A percentile compares a stretch with the other conserved stretches of the same genome.
These are phyloP conservation scores for Cercospora nicotianae DNA, from an alignment of 2,329 filamentous ascomycete genomes.

Conservation along the genomic window DNA sequence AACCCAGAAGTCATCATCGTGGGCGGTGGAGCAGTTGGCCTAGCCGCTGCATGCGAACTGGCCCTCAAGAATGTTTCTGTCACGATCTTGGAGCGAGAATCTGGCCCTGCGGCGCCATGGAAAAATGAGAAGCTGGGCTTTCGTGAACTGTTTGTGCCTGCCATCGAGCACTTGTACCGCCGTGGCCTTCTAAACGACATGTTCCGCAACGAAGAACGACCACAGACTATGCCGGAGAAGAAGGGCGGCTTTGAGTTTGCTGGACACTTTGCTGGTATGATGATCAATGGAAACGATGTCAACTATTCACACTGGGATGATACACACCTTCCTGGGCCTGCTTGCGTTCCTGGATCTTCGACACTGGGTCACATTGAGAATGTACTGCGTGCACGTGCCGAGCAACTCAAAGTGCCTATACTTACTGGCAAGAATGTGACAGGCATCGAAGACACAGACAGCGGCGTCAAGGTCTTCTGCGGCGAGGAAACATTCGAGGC, in stretches of 20 bases:
- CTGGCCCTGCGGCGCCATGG: not conserved
- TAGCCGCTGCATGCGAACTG: constrained; percentile 1
- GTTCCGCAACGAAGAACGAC: not conserved
- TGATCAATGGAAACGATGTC: constrained; percentile 4
- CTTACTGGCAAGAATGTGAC: not conserved
- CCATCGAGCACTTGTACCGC: constrained; percentile 3
- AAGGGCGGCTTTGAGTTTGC: not conserved
- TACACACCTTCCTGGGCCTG: not conserved
- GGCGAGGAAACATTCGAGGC: not conserved
- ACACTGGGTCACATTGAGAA: constrained; percentile 1
- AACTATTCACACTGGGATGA: not conserved
- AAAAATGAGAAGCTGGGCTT: not conserved
- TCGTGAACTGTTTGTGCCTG: not conserved
- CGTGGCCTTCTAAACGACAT: constrained; percentile 5
- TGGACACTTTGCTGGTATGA: not conserved
- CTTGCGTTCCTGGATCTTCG: not conserved
- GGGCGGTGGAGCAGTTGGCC: constrained; percentile 1
- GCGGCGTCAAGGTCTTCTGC: not conserved
- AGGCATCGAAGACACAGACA: not conserved
- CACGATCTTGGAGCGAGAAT: not conserved
- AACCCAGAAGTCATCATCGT: not conserved
- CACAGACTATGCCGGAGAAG: not conserved
- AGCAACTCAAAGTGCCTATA: not conserved
- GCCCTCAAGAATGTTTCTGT: not conserved
- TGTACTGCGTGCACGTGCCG: not conserved